Conservation (phyloP, 208 protist genomes). For the Strigomonas galati region DNA sequence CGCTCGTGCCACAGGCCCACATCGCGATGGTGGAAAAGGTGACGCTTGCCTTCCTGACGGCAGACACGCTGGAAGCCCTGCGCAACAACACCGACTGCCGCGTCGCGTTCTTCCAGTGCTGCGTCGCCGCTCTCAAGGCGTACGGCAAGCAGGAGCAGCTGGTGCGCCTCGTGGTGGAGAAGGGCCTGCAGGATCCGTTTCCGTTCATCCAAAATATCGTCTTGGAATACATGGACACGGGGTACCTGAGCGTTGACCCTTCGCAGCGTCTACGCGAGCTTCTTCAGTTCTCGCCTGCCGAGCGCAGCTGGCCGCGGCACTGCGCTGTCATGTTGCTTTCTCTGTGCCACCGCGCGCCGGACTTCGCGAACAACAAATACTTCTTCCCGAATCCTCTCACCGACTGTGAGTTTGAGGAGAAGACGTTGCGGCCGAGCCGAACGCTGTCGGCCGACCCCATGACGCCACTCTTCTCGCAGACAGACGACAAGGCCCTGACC, state of each 20-base stretch:
- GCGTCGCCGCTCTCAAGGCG: conserved; percentile 7
- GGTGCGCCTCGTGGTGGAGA: conserved; percentile 10
- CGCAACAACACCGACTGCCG: conserved; percentile 16
- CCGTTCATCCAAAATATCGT: conserved; percentile 33
- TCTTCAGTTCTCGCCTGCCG: neutral
- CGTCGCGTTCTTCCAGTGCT: conserved; percentile 19
- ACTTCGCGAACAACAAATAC: conserved; percentile 9
- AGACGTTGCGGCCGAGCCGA: neutral
- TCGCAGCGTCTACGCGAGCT: conserved; percentile 6
- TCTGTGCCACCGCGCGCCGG: conserved; percentile 14
- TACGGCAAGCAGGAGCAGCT: neutral
- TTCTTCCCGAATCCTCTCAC: conserved; percentile 23
- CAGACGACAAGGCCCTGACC: neutral
- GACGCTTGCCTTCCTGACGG: conserved; percentile 16
- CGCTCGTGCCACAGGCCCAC: conserved; percentile 3
- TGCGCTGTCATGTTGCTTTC: conserved; percentile 43
- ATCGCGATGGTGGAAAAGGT: neutral
- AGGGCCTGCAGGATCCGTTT: conserved; percentile 29
- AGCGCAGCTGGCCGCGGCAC: conserved; percentile 33
- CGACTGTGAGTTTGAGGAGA: conserved; percentile 8
- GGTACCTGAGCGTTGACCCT: conserved; percentile 3
- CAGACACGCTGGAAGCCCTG: conserved; percentile 7
- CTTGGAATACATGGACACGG: conserved; percentile 40
- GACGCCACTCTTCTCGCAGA: conserved; percentile 13
- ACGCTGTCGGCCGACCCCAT: neutral